A percentile compares a stretch with the other conserved stretches of the same genome.
These are phyloP conservation scores for Clonostachys sp. DNA, from an alignment of 2,329 filamentous ascomycete genomes.

Conservation along the genomic window DNA sequence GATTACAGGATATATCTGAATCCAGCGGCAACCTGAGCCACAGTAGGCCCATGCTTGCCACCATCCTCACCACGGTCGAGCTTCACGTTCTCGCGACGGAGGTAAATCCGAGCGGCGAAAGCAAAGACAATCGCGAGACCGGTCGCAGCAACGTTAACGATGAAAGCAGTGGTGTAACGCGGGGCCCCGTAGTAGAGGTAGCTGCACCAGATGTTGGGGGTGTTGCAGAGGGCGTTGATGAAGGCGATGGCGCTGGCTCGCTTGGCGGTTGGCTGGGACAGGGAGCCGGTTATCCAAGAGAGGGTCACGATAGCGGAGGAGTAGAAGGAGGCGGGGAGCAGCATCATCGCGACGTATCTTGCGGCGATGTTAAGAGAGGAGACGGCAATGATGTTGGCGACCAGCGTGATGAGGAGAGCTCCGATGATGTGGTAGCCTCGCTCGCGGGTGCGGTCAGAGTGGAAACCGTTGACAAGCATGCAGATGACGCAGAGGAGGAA, in stretches of 20 bases:
- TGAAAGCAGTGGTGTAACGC: constrained; percentile 12
- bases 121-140: constrained; percentile 17
- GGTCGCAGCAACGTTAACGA: constrained; percentile 17
- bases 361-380: constrained; percentile 5
- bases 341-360: constrained; percentile 1
- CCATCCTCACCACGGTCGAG: constrained; percentile 14
- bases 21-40: constrained; percentile 14
- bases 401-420: constrained; percentile 8
- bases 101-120: constrained; percentile 7
- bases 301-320: constrained; percentile 22
- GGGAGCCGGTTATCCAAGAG: constrained; percentile 70
- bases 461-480: constrained; percentile 9
- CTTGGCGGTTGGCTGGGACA: constrained; percentile 56
- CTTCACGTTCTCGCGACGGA: constrained; percentile 16
- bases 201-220: constrained; percentile 53
- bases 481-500: constrained; percentile 11
- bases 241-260: constrained; percentile 9
- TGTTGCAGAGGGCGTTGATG: constrained; percentile 3
- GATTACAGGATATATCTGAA: constrained; percentile 14
- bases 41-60: constrained; percentile 18
- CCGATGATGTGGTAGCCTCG: constrained; percentile 8
- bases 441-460: constrained; percentile 10
- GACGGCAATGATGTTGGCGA: constrained; percentile 12
- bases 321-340: constrained; percentile 5
- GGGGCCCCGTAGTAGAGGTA: constrained; percentile 50